Percentiles rank a stretch among this genome's conserved stretches.
phyloP scores from a whole-genome alignment of 495 filamentous ascomycete species.

The Aspergillus cristatus region DNA sequence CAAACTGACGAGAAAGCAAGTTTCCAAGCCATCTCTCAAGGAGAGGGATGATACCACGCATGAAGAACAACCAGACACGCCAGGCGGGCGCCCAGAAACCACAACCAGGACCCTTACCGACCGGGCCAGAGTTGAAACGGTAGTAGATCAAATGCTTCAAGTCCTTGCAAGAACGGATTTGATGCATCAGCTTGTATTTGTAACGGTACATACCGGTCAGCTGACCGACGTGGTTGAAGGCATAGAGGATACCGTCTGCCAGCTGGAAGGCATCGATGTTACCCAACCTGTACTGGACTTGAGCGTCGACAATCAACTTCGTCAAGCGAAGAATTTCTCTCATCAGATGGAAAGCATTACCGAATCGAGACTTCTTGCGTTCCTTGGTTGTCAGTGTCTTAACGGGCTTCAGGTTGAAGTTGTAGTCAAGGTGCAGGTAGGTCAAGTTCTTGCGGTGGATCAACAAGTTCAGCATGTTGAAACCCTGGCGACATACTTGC shows the following conservation, averaged over 20 bases:
- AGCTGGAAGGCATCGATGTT: conserved; percentile 99
- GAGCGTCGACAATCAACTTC: conserved; percentile 96
- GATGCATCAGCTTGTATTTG: conserved; percentile 99
- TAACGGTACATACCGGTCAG: conserved; percentile 99
- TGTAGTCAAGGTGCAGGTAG: conserved; percentile 97
- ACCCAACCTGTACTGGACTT: conserved; percentile 94
- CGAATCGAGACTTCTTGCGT: conserved; percentile 98
- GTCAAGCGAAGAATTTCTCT: conserved; percentile 95
- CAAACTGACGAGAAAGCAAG: conserved; percentile 91
- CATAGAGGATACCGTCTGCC: conserved; percentile 95
- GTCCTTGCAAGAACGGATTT: conserved; percentile 98
- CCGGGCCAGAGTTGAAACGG: conserved; percentile 94
- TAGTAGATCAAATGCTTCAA: conserved; percentile 99
- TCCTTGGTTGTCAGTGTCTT: conserved; percentile 99
- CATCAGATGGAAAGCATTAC: conserved; percentile 99
- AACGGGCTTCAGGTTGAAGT: conserved; percentile 98
- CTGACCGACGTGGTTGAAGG: conserved; percentile 98
- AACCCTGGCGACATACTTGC: conserved; percentile 96
- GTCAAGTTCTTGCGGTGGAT: conserved; percentile 99
- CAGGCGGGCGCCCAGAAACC: conserved; percentile 99
- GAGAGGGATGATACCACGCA: conserved; percentile 95
- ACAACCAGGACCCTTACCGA: conserved; percentile 96
- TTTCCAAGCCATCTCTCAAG: conserved; percentile 98
- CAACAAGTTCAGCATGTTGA: conserved; percentile 97
- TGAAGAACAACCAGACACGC: conserved; percentile 99